Evolutionary conservation across 257 asterid genomes (phyloP), one percentile per base, ranked within the genome.

Genomic region (Haberlea rhodopensis): DNA sequence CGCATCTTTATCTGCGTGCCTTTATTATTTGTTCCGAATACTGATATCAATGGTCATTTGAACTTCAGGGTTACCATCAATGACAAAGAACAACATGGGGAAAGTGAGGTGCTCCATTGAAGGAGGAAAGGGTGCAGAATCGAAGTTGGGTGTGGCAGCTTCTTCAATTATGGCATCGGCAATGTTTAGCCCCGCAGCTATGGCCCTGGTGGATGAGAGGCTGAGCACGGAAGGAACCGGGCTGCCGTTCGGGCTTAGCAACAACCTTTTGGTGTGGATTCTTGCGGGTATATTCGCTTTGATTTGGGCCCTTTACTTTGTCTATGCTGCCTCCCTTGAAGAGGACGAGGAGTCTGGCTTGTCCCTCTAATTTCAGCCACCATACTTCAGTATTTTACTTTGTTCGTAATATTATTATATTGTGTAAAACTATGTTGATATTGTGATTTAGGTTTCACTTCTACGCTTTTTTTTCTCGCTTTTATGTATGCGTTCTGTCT

Each of bases 161-260:
- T 80, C 97, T 0, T 7, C 85, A 59, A 57, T 83, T 60, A 78
- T 73, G 3, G 96, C 95, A n/a, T 85, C 85, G 3, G 79, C 81
- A 29, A 49, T 78, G 80, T 69, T 91, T 18, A 77, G 89, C 82
- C 92, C 99, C 2, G 71, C 76, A 13, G 96, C 97, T 29, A 66
- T 90, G 92, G 99, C 95, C 1, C 75, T 94, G 71, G 97, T 94
- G 80, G 99, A 94, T 48, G 97, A 94, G 51, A 86, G 99, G 77
- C 48, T 94, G 96, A 84, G 88, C 91, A 94, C 96, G 0, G 96
- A 90, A 59, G 97, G 97, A 71, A 86, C 95, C 0, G 99, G 97
- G 22, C 92, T 94, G 49, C 99, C 95, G 6, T 90, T 94, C 46
- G 99, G 97, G 31, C 72, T 94, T 68, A 94, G 95, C 92, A 84